These are phyloP conservation scores for Aspergillus tubingensis DNA, from an alignment of 2,329 filamentous ascomycete genomes.

Conservation along the genomic window DNA sequence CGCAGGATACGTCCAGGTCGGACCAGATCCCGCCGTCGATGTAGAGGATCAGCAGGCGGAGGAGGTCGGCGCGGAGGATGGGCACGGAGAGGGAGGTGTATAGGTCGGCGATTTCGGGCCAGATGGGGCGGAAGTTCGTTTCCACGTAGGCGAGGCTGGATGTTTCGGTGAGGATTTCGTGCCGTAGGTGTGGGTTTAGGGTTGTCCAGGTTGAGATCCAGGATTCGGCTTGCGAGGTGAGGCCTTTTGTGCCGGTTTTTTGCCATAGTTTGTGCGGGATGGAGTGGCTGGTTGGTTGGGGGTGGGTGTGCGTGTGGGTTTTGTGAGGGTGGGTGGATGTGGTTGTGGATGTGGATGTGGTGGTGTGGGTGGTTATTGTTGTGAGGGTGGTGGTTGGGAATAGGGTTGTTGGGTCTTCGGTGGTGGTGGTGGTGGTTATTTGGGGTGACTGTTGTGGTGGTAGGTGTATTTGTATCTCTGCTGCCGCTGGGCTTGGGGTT, in stretches of 20 bases:
- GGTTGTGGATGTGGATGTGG: not conserved
- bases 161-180: slow-evolving; percentile 36
- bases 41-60: slow-evolving; percentile 45
- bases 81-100: slow-evolving; percentile 34
- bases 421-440: not conserved
- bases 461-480: too few relatives aligned
- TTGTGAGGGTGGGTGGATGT: slow-evolving; percentile 1
- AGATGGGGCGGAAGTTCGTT: slow-evolving; percentile 32
- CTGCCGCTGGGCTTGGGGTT: not conserved
- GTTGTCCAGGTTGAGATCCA: slow-evolving; percentile 28
- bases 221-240: slow-evolving; percentile 2
- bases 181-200: slow-evolving; percentile 32
- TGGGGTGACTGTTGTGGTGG: too few relatives aligned
- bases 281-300: not conserved
- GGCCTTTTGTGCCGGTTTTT: slow-evolving; percentile 16
- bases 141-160: slow-evolving; percentile 35
- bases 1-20: slow-evolving; percentile 43
- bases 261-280: slow-evolving; percentile 19
- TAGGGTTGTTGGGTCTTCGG: not conserved
- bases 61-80: slow-evolving; percentile 46
- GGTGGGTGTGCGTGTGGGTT: not conserved
- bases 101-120: slow-evolving; percentile 39
- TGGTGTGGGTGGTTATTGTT: not conserved
- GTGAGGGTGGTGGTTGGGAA: not conserved
- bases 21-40: slow-evolving; percentile 46